Evolutionary conservation across 2,329 filamentous ascomycete genomes (phyloP), one percentile per base, ranked within the genome.

Genomic region (Aciculosporium take): DNA sequence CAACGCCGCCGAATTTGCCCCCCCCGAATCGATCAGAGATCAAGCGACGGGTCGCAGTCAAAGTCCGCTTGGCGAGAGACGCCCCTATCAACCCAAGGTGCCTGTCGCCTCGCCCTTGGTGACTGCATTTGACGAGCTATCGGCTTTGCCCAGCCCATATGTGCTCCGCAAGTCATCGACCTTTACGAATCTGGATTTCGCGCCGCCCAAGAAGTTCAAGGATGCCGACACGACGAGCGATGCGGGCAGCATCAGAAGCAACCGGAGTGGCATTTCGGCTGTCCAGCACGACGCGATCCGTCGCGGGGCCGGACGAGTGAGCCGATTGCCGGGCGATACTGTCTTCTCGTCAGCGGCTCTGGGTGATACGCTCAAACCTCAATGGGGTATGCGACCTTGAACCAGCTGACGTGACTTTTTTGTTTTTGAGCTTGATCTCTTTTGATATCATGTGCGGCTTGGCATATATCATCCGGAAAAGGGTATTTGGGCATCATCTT

Each of bases 141-240:
- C 81, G 10, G 72, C 74, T 7, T 78, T 98, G 48, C 91, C 91
- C 29, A 95, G 87, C 71, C 87, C 91, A 76, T 80, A 88, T 56
- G 52, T 76, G 53, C 69, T 91, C 39, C 77, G 82, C 55, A 88
- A 86, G 55, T 88, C 83, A 2, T 68, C 74, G 46, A 84, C 82
- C 1, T 89, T 88, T 55, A 89, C 83, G 3, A 75, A 64, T 1
- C 73, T 91, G 23, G 84, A 91, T 63, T 91, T 91, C 57, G 83
- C 83, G 3, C 81, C 84, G 23, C 83, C 83, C 25, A 77, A 78
- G 52, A 80, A 79, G 57, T 82, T 89, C 62, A 76, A 72, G 59
- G 74, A 81, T 23, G 56, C 57, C 3, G 74, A 79, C 45, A 64
- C 53, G 30, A 71, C 70, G 66, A 82, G 77, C 51, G 79, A 83